Evolutionary conservation across 257 asterid genomes (phyloP).

Genomic region (Scutellaria baicalensis): DNA sequence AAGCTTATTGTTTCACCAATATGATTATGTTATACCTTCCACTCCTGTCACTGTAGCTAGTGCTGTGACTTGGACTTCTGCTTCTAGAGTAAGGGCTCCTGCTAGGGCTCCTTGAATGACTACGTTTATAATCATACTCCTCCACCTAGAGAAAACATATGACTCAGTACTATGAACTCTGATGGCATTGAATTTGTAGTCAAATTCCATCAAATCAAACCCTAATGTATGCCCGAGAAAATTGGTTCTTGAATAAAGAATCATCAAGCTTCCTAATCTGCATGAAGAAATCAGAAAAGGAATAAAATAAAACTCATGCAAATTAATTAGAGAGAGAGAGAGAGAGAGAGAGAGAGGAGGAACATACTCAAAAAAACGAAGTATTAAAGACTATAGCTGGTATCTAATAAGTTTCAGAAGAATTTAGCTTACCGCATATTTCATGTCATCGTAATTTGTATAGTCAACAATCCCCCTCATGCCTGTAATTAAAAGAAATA

Average conservation of each 20-base stretch:
- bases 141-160: constrained; percentile 44
- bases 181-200: not conserved
- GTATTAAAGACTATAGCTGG: not conserved
- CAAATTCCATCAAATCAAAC: constrained; percentile 25
- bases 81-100: constrained; percentile 52
- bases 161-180: not conserved
- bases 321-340: not conserved
- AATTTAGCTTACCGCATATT: constrained; percentile 58
- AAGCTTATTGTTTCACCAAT: not conserved
- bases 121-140: constrained; percentile 44
- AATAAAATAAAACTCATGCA: not conserved
- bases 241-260: constrained; percentile 68
- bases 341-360: not conserved
- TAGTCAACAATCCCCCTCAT: constrained; percentile 78
- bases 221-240: constrained; percentile 60
- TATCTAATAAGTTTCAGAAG: not conserved
- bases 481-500: constrained; percentile 35
- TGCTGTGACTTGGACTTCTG: constrained; percentile 58
- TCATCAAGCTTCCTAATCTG: constrained; percentile 87
- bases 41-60: constrained; percentile 45
- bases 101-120: constrained; percentile 60
- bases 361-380: not conserved
- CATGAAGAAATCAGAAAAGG: not conserved
- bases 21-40: constrained; percentile 32
- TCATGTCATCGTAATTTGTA: constrained; percentile 73